Conservation (phyloP, 2,329 filamentous ascomycete species). For the Kalaharituber pfeilii region DNA sequence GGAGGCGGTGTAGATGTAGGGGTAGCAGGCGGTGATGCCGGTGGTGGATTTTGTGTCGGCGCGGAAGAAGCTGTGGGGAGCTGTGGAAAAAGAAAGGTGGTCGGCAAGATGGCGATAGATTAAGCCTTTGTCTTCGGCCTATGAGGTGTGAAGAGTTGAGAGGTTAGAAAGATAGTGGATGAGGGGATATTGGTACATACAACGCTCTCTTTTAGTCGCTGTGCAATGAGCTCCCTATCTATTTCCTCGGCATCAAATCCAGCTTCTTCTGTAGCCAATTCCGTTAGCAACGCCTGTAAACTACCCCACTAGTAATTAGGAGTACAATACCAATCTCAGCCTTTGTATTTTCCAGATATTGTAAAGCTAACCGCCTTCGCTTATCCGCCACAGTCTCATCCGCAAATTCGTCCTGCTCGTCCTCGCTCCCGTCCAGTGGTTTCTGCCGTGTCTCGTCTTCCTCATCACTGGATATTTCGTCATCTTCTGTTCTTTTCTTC, state of each 20-base stretch:
- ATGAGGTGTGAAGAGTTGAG: conserved; percentile 15
- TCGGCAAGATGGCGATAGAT: conserved; percentile 66
- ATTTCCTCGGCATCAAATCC: conserved; percentile 92
- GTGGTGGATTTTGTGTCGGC: conserved; percentile 65
- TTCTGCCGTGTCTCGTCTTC: conserved; percentile 44
- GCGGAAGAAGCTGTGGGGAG: conserved; percentile 55
- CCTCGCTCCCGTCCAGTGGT: conserved; percentile 29
- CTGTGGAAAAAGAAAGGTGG: conserved; percentile 50
- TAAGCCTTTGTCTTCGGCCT: conserved; percentile 72
- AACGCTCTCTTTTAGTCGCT: conserved; percentile 77
- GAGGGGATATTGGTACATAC: conserved; percentile 27
- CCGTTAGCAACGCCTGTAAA: conserved; percentile 32
- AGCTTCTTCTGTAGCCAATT: conserved; percentile 39
- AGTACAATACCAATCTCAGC: conserved; percentile 38
- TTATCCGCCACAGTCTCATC: conserved; percentile 81
- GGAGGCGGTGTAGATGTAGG: conserved; percentile 72
- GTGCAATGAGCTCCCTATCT: conserved; percentile 79
- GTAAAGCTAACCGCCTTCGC: conserved; percentile 69
- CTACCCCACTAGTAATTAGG: not conserved
- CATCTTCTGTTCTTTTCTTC: conserved; percentile 40
- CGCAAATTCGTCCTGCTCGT: conserved; percentile 45
- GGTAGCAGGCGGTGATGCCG: conserved; percentile 58
- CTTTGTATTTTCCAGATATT: conserved; percentile 79
- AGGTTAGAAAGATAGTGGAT: not conserved
- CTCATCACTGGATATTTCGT: conserved; percentile 73